phyloP scores from a whole-genome alignment of 148 eudicot genomes.

The Spergularia bocconei region DNA sequence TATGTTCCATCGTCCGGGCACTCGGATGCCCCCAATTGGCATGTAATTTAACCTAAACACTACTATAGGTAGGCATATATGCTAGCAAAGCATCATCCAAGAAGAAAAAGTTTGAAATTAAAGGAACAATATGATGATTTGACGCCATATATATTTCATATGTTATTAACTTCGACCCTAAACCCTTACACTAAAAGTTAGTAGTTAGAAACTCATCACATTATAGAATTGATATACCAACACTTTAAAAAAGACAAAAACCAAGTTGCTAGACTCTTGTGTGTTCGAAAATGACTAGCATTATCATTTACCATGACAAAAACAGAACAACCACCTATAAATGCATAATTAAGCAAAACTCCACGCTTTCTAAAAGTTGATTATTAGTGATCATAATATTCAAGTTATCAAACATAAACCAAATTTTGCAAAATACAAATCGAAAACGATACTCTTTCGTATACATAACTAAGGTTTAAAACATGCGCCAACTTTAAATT shows the following conservation, averaged over 20 bases:
- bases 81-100: too few relatives aligned
- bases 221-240: conserved; percentile 4
- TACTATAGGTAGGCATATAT: too few relatives aligned
- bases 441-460: neutral
- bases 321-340: neutral
- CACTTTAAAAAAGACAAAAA: neutral
- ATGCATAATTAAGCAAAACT: conserved; percentile 20
- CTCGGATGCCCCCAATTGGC: too few relatives aligned
- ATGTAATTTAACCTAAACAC: too few relatives aligned
- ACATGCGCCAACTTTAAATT: too few relatives aligned
- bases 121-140: too few relatives aligned
- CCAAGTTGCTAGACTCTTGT: neutral
- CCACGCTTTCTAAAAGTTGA: conserved; percentile 17
- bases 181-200: neutral
- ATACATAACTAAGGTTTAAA: neutral
- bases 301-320: neutral
- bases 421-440: neutral
- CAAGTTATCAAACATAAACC: neutral
- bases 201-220: too few relatives aligned
- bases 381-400: neutral
- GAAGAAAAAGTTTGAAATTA: too few relatives aligned
- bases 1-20: too few relatives aligned
- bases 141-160: too few relatives aligned
- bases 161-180: too few relatives aligned
- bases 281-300: neutral